These are phyloP conservation scores for Microstegium vimineum DNA, from an alignment of 176 grass and related monocot genomes.

Conservation along the genomic window DNA sequence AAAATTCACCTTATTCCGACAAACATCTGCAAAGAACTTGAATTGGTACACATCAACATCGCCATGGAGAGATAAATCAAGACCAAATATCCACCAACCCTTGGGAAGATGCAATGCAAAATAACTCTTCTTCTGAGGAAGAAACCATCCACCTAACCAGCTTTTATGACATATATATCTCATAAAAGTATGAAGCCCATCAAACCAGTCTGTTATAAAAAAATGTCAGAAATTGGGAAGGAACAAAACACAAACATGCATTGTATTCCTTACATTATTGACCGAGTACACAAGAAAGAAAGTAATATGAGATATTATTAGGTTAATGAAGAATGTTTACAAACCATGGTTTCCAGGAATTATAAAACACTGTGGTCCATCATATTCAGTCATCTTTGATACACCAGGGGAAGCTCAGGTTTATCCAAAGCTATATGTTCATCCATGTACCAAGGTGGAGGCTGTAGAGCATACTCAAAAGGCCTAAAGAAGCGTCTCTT, in stretches of 20 bases:
- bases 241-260: conserved; percentile 21
- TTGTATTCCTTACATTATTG: conserved; percentile 8
- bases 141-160: conserved; percentile 96
- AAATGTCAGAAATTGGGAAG: conserved; percentile 13
- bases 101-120: conserved; percentile 88
- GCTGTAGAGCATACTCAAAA: conserved; percentile 91
- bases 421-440: conserved; percentile 96
- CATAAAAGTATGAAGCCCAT: conserved; percentile 94
- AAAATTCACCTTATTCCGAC: conserved; percentile 64
- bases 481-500: conserved; percentile 80
- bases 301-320: conserved; percentile 21
- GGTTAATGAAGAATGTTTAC: conserved; percentile 30
- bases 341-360: conserved; percentile 95
- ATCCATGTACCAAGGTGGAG: conserved; percentile 67
- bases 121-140: conserved; percentile 95
- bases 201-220: conserved; percentile 78
- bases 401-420: conserved; percentile 77
- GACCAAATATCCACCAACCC: conserved; percentile 97
- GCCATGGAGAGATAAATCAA: conserved; percentile 92
- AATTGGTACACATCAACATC: conserved; percentile 97
- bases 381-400: conserved; percentile 68
- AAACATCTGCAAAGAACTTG: conserved; percentile 86
- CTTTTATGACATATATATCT: conserved; percentile 92
- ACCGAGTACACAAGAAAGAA: background rate
- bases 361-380: conserved; percentile 89